phyloP scores from a whole-genome alignment of 352 stramenopile species.

The Phytophthora agathidicida region DNA sequence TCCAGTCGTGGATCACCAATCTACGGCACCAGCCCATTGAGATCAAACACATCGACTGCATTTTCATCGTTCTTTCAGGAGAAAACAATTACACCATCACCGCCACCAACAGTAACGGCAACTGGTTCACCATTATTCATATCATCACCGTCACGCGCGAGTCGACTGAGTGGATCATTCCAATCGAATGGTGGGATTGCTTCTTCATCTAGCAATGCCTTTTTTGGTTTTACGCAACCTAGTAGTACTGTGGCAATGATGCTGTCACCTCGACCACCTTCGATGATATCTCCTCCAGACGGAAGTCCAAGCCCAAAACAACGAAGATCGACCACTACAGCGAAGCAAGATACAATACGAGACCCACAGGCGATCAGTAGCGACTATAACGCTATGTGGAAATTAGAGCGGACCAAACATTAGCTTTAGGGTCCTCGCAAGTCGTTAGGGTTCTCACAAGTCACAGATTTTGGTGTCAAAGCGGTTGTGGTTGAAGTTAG shows the following conservation, averaged over 20 bases:
- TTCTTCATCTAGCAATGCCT: neutral
- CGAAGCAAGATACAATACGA: constrained; percentile 10
- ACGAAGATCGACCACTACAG: constrained; percentile 9
- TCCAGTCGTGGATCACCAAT: constrained; percentile 16
- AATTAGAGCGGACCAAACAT: constrained; percentile 42
- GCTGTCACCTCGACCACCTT: constrained; percentile 16
- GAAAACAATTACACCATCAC: constrained; percentile 3
- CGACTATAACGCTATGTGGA: constrained; percentile 50
- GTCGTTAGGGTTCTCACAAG: too few relatives aligned
- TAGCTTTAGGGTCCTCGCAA: too few relatives aligned
- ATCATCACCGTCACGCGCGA: constrained; percentile 3
- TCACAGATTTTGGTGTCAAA: too few relatives aligned
- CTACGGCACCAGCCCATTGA: constrained; percentile 6
- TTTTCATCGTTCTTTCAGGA: constrained; percentile 2
- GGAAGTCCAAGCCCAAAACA: constrained; percentile 14
- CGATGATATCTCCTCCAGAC: neutral
- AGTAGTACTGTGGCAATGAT: neutral
- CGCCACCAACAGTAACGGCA: too few relatives aligned
- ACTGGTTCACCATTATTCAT: neutral
- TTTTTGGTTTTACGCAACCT: constrained; percentile 4
- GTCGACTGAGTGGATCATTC: constrained; percentile 27
- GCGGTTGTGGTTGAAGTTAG: constrained; percentile 13
- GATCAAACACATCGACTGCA: neutral
- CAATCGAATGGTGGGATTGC: constrained; percentile 13
- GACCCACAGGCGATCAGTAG: constrained; percentile 2